Base-by-base conservation (phyloP, 2,329 filamentous ascomycete species). In the Cucurbitaria berberidis region DNA sequence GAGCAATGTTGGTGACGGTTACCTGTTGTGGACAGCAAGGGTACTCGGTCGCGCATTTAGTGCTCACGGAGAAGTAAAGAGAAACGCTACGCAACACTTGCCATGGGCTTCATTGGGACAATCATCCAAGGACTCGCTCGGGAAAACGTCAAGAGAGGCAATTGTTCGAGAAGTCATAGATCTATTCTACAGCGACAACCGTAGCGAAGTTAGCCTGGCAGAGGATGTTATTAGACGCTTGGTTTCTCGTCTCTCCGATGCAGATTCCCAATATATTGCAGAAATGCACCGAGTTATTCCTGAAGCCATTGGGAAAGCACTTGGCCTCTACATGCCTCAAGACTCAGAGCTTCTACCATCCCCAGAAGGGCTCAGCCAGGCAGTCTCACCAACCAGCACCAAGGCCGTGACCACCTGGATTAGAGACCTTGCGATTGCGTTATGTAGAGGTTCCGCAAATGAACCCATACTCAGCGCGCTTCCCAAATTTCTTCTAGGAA, bases 11-110 rank as follows among this genome's bases (percentile, higher is more conserved):
- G 89, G 86, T 50, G 78, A 84, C 22, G 83, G 86, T 15, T 97
- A 95, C 70, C 78, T 91, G 0, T 78, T 90, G 1, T 99, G 96
- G 96, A 89, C 90, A 39, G 93, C 90, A 3, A 84, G 88, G 57
- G 89, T 93, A 2, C 80, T 98, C 39, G 95, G 96, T 7, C 85
- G 91, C 69, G 88, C 91, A 0, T 98, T 72, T 47, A 66, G 68
- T 36, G 68, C 89, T 15, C 90, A 86, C 24, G 92, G 92, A 1
- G 80, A 85, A 48, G 82, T 91, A 5, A 84, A 86, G 30, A 63
- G 60, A 18, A 65, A 45, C 30, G 55, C 64, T 3, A 48, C 60
- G 13, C 59, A 59, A 19, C 59, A 63, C 30, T 60, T 55, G 51
- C 59, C 73, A 56, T 63, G 76, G 73, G 57, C 63, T 24, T 51